A percentile compares a stretch with the other conserved stretches of the same genome.
phyloP scores from a whole-genome alignment of 768 basidiomycete genomes.

The Mycena galericulata region DNA sequence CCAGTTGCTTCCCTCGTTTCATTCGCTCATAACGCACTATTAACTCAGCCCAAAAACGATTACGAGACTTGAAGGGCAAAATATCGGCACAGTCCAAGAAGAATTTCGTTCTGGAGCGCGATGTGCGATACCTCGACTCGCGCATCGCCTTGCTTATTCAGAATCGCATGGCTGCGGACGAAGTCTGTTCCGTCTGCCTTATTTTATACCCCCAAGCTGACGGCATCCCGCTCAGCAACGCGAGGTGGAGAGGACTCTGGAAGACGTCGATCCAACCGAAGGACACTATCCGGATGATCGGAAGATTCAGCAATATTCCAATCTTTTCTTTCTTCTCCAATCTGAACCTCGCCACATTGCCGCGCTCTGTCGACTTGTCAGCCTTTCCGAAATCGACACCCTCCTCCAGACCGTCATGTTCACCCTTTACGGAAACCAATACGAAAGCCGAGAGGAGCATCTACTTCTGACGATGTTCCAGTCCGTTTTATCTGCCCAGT shows the following conservation, averaged over 20 bases:
- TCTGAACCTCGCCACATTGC: constrained; percentile 98
- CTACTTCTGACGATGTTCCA: constrained; percentile 99
- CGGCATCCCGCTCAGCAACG: constrained; percentile 72
- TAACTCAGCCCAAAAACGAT: constrained; percentile 89
- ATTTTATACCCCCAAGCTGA: constrained; percentile 26
- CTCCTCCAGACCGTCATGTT: constrained; percentile 99
- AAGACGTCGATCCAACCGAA: constrained; percentile 94
- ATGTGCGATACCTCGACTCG: constrained; percentile 97
- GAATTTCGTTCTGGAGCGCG: constrained; percentile 99
- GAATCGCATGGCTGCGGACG: constrained; percentile 97
- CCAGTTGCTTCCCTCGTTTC: constrained; percentile 9
- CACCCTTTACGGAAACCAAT: constrained; percentile 99
- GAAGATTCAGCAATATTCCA: constrained; percentile 95
- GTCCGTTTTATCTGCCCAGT: constrained; percentile 97
- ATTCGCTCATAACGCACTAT: constrained; percentile 21
- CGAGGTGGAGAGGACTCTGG: constrained; percentile 94
- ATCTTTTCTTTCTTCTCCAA: constrained; percentile 98
- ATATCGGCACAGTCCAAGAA: constrained; percentile 99
- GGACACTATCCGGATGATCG: constrained; percentile 96
- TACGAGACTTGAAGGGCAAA: constrained; percentile 94
- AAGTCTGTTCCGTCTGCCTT: constrained; percentile 62
- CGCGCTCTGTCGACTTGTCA: constrained; percentile 95
- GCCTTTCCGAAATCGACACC: constrained; percentile 96
- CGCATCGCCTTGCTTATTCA: constrained; percentile 98
- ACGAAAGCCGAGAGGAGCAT: constrained; percentile 98